Evolutionary conservation across 352 stramenopile species (phyloP).

Genomic region (Elongisporangium prolatum): DNA sequence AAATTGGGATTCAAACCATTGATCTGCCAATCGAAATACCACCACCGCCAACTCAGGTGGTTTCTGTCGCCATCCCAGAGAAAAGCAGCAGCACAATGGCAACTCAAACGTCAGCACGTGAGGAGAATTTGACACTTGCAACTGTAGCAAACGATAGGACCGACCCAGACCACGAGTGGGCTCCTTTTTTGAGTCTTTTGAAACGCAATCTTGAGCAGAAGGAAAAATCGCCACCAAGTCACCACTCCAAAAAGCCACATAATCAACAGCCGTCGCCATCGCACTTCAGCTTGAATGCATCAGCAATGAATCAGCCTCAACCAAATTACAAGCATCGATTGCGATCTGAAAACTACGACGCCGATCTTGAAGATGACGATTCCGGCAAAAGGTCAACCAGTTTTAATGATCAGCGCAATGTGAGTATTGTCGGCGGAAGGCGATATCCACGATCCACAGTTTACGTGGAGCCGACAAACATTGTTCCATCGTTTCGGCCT

Average conservation of each 20-base stretch:
- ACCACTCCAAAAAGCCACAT: conserved; percentile 5
- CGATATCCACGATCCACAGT: background rate
- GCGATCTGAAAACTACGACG: background rate
- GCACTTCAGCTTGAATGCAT: background rate
- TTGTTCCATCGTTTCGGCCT: background rate
- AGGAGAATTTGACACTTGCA: background rate
- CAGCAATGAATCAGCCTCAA: background rate
- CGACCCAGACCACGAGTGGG: conserved; percentile 21
- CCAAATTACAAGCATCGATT: background rate
- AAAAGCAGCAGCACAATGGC: background rate
- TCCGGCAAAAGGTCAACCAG: background rate
- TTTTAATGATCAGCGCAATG: background rate
- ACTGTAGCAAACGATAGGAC: background rate
- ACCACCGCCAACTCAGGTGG: background rate
- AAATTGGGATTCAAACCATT: background rate
- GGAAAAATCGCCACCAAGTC: conserved; percentile 17
- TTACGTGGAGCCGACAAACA: background rate
- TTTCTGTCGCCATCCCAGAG: background rate
- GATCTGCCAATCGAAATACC: background rate
- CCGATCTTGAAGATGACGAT: background rate
- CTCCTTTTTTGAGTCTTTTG: conserved; percentile 32
- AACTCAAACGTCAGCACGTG: background rate
- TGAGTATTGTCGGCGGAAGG: background rate
- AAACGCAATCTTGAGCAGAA: conserved; percentile 30
- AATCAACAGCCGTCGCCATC: background rate